phyloP scores from a whole-genome alignment of 139 green algal species.

The Chlorella vulgaris region DNA sequence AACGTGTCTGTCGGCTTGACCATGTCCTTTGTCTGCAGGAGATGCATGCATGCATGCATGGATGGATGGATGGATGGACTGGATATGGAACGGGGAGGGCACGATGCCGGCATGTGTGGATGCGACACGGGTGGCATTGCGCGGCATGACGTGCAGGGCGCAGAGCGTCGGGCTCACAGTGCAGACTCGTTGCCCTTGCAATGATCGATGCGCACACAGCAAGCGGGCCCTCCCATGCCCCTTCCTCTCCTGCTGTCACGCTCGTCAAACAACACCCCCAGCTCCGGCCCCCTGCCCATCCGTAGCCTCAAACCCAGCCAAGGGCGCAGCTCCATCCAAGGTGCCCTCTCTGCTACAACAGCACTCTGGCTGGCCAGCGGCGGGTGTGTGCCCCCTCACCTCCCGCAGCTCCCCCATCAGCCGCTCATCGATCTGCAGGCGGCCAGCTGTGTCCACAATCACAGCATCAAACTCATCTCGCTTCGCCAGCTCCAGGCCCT shows the following conservation, averaged over 20 bases:
- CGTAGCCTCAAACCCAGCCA: no score
- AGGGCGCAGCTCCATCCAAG: no score
- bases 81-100: background rate
- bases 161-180: no score
- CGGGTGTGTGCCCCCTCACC: background rate
- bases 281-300: no score
- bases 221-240: no score
- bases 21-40: slow-evolving; percentile 68
- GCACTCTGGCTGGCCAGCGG: background rate
- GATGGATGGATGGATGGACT: background rate
- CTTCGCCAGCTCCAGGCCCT: slow-evolving; percentile 78
- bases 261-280: background rate
- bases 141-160: no score
- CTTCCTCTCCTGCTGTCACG: no score
- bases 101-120: background rate
- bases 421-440: slow-evolving; percentile 88
- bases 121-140: no score
- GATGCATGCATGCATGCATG: no score
- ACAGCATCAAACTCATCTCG: slow-evolving; percentile 77
- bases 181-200: no score
- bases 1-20: slow-evolving; percentile 92
- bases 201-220: no score
- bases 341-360: no score
- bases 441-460: slow-evolving; percentile 96
- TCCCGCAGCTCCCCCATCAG: slow-evolving; percentile 93